Conservation (phyloP, 2,329 filamentous ascomycete species). For the Botrytis fragariae region DNA sequence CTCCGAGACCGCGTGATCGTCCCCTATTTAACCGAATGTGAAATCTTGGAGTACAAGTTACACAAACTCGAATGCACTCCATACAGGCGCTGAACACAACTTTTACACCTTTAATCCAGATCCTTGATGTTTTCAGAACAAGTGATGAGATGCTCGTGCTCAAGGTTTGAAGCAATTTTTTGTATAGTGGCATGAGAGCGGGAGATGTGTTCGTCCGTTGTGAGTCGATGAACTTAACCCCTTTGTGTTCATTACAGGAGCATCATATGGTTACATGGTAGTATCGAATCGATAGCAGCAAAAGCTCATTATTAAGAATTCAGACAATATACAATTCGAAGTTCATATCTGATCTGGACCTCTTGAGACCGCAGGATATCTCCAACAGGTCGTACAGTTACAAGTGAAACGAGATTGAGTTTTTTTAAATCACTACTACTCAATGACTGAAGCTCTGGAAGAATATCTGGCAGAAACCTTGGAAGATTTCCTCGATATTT, state of each 20-base stretch:
- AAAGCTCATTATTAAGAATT: too few relatives aligned
- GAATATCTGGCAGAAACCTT: not conserved
- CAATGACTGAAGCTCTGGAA: not conserved
- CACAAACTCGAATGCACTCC: not conserved
- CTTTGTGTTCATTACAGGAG: too few relatives aligned
- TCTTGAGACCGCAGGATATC: not conserved
- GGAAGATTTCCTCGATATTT: not conserved
- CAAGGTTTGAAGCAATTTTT: too few relatives aligned
- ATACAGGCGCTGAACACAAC: too few relatives aligned
- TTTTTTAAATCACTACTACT: not conserved
- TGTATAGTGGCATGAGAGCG: too few relatives aligned
- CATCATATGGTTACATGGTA: accelerated
- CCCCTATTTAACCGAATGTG: not conserved
- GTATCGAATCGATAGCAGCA: too few relatives aligned
- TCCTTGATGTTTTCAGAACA: too few relatives aligned
- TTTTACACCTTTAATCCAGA: too few relatives aligned
- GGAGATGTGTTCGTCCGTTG: too few relatives aligned
- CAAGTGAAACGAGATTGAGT: not conserved
- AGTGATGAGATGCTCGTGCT: not conserved
- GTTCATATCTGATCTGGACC: too few relatives aligned
- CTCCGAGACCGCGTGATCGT: not conserved
- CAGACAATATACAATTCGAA: too few relatives aligned
- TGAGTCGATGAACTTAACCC: too few relatives aligned
- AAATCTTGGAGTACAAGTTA: not conserved
- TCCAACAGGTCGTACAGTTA: accelerated